Conservation (phyloP, 129 eudicot species). For the Mikania micrantha region DNA sequence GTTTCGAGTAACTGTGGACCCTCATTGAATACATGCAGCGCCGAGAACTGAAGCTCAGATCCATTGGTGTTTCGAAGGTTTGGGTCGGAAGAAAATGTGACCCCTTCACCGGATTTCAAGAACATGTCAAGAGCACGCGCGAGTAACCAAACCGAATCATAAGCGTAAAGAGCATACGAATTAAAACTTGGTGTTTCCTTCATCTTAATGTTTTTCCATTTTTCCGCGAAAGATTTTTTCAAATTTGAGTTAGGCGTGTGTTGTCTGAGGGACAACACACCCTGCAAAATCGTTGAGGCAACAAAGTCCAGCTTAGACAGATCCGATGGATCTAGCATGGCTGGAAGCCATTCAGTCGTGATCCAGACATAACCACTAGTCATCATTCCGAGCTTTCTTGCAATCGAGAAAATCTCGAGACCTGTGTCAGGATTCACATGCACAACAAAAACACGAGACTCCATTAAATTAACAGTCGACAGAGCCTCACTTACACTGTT, state of each 20-base stretch:
- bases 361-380: constrained; percentile 73
- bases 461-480: constrained; percentile 63
- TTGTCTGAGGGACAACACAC: constrained; percentile 68
- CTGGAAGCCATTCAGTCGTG: constrained; percentile 85
- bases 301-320: constrained; percentile 21
- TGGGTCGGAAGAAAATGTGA: constrained; percentile 60
- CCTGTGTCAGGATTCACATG: constrained; percentile 95
- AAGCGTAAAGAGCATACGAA: constrained; percentile 80
- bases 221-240: constrained; percentile 32
- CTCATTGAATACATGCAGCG: constrained; percentile 53
- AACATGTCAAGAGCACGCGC: constrained; percentile 68
- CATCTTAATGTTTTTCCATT: constrained; percentile 48
- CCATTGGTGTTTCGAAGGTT: constrained; percentile 40
- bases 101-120: constrained; percentile 35
- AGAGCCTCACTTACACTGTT: constrained; percentile 38
- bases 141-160: constrained; percentile 78
- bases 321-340: constrained; percentile 54
- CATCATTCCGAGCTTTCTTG: constrained; percentile 79
- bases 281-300: constrained; percentile 44
- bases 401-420: constrained; percentile 45
- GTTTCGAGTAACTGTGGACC: constrained; percentile 50
- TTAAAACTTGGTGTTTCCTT: constrained; percentile 43
- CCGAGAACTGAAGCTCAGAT: constrained; percentile 39
- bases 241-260: constrained; percentile 52
- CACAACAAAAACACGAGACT: constrained; percentile 82